Base-by-base conservation (phyloP, 306 rosid genomes). In the Lablab purpureus region DNA sequence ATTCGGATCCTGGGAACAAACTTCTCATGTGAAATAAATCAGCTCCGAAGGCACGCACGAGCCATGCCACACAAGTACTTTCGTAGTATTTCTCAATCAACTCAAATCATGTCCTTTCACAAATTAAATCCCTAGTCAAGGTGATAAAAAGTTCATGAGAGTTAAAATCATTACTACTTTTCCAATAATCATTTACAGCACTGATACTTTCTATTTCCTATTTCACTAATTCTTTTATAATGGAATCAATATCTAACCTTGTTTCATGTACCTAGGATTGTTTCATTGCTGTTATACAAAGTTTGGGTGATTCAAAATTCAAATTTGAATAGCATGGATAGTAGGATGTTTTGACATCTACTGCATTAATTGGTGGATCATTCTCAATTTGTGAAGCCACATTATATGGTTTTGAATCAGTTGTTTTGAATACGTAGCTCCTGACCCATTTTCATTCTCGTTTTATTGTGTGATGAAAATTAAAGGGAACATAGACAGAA, bases 401-500 rank as follows among this genome's bases (percentile, higher is more conserved):
- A 19, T 17, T 23, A 25, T 56, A 32, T 7, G 54, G 34, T 36
- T 15, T 49, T 50, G 50, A 27, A 45, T 58, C 27, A 75, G 13
- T 58, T 75, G 3, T 68, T n/a, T 56, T 43, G 73, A 22, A 18
- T 27, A 5, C 10, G 6, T 19, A 21, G 50, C 63, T 74, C 56
- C 25, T 19, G 77, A 81, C 70, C 23, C 54, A 68, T 65, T 72
- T 73, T 25, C 18, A 62, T 72, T 23, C 69, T 56, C 43, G 23
- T 77, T 71, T 65, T 55, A 73, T 78, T 66, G 45, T 65, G 55
- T 78, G 69, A 69, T 54, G 40, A 83, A 83, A 62, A 83, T 69
- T 32, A 46, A 80, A 75, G 51, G 43, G 66, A 69, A 7, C 40
- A 36, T 2, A 7, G 10, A 36, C 10, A 37, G 10, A 37, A 10